These are phyloP conservation scores for Fomitopsis serialis DNA, from an alignment of 768 basidiomycete genomes.

Conservation along the genomic window DNA sequence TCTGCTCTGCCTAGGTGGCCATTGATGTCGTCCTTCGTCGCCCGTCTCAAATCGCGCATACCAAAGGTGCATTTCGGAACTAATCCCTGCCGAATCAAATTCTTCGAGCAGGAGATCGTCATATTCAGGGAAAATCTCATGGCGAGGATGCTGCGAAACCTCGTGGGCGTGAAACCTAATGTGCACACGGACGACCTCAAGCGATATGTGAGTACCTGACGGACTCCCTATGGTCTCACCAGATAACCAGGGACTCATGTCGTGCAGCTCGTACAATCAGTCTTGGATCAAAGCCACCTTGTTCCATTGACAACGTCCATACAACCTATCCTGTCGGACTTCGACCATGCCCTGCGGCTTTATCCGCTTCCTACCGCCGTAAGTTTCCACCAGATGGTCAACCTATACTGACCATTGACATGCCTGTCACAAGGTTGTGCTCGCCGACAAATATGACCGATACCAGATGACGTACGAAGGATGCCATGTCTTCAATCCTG, in stretches of 20 bases:
- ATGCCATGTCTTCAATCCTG: slow-evolving; percentile 98
- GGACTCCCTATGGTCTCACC: background rate
- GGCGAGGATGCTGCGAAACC: slow-evolving; percentile 89
- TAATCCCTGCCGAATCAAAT: slow-evolving; percentile 93
- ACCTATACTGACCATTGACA: background rate
- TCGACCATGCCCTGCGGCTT: slow-evolving; percentile 85
- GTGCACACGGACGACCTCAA: slow-evolving; percentile 77
- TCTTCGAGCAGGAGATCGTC: slow-evolving; percentile 94
- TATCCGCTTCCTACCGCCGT: slow-evolving; percentile 94
- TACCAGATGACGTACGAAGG: slow-evolving; percentile 97
- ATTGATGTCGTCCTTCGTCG: slow-evolving; percentile 69
- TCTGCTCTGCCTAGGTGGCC: slow-evolving; percentile 77
- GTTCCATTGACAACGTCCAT: slow-evolving; percentile 79
- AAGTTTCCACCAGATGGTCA: slow-evolving; percentile 23
- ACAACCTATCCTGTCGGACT: slow-evolving; percentile 84
- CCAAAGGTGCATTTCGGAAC: slow-evolving; percentile 80
- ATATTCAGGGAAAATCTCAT: slow-evolving; percentile 91
- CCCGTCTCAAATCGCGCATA: slow-evolving; percentile 63
- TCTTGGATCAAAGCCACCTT: slow-evolving; percentile 94
- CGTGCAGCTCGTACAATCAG: slow-evolving; percentile 85
- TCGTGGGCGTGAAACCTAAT: slow-evolving; percentile 82
- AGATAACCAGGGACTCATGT: background rate
- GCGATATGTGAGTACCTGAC: slow-evolving; percentile 74
- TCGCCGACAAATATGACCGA: slow-evolving; percentile 95
- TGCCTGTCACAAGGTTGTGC: slow-evolving; percentile 54